Percentiles rank a stretch among this genome's conserved stretches.
These are phyloP conservation scores for Priceomyces castillae DNA, from an alignment of 805 yeast genomes.

Conservation along the genomic window DNA sequence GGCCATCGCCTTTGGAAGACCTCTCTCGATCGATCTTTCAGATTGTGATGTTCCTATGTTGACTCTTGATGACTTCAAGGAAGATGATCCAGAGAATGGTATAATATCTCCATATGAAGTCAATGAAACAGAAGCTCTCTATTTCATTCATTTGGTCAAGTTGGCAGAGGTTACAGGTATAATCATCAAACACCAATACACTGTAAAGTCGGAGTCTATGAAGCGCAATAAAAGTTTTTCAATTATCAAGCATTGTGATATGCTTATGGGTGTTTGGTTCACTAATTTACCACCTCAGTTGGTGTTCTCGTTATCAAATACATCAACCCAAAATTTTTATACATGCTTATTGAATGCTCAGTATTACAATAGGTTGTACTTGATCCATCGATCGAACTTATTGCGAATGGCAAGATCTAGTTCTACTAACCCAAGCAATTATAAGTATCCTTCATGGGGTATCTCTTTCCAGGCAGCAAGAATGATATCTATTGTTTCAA, in stretches of 20 bases:
- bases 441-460: conserved; percentile 70
- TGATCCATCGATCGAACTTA: conserved; percentile 69
- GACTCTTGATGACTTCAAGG: conserved; percentile 59
- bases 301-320: conserved; percentile 58
- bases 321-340: conserved; percentile 51
- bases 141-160: conserved; percentile 61
- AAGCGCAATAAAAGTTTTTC: conserved; percentile 40
- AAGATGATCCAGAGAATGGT: conserved; percentile 36
- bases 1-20: conserved; percentile 74
- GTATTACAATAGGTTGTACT: conserved; percentile 69
- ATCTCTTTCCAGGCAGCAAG: conserved; percentile 80
- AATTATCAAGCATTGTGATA: conserved; percentile 65
- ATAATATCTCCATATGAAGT: conserved; percentile 42
- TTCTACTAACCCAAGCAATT: conserved; percentile 40
- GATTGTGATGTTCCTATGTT: conserved; percentile 80
- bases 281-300: conserved; percentile 60
- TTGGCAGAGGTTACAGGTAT: conserved; percentile 70
- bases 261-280: conserved; percentile 77
- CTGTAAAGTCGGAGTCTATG: conserved; percentile 63
- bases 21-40: conserved; percentile 61
- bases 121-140: conserved; percentile 48
- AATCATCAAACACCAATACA: conserved; percentile 64
- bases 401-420: conserved; percentile 45
- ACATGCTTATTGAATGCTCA: conserved; percentile 61
- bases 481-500: conserved; percentile 63